Evolutionary conservation across 768 basidiomycete species (phyloP).

Genomic region (Thelephora ganbajun): DNA sequence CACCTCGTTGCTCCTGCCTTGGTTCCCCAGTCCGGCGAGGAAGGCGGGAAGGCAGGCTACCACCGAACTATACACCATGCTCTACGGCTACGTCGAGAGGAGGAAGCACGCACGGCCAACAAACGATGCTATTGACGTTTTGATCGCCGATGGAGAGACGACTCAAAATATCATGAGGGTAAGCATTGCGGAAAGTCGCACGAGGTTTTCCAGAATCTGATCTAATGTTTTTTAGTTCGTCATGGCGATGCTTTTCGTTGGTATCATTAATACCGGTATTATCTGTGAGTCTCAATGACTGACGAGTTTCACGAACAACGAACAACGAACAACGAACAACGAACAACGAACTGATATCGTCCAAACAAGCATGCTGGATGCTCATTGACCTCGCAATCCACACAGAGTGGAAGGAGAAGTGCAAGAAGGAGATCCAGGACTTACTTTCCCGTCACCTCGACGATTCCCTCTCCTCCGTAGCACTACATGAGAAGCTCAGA

Average conservation of each 20-base stretch:
- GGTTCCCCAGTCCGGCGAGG: background rate
- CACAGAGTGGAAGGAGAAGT: background rate
- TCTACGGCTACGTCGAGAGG: background rate
- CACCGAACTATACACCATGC: background rate
- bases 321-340: no score
- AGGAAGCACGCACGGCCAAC: background rate
- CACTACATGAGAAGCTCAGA: background rate
- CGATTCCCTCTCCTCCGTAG: background rate
- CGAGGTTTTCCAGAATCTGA: background rate
- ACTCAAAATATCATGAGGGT: background rate
- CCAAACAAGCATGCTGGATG: background rate
- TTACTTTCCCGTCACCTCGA: background rate
- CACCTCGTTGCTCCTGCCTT: no score
- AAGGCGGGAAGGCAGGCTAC: background rate
- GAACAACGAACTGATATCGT: no score
- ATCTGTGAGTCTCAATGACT: background rate
- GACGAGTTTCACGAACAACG: background rate
- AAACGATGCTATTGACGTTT: background rate
- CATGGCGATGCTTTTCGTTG: background rate
- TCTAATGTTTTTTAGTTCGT: background rate
- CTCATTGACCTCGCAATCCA: background rate
- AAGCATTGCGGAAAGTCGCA: background rate
- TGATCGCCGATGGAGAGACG: background rate
- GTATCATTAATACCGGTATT: background rate
- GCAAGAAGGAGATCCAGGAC: background rate